These are phyloP conservation scores for Fusarium nelsonii DNA, from an alignment of 2,329 filamentous ascomycete genomes.

Conservation along the genomic window DNA sequence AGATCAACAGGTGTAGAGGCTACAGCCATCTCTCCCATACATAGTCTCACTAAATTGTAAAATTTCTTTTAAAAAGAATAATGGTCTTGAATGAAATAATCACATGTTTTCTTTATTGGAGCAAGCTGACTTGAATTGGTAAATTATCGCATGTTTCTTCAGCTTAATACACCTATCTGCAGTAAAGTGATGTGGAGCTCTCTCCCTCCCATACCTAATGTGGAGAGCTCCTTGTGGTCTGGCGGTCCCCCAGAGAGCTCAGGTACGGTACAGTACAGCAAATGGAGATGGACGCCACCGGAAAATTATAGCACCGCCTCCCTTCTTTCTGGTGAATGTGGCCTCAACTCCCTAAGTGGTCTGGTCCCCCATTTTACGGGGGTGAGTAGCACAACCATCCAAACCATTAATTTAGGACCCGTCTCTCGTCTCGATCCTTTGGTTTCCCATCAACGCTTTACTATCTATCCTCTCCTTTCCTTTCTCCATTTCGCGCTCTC, in stretches of 20 bases:
- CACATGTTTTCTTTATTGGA: slow-evolving; percentile 9
- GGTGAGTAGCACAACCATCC: slow-evolving; percentile 29
- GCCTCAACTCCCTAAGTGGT: slow-evolving; percentile 55
- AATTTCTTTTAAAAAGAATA: slow-evolving; percentile 30
- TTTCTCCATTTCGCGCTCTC: slow-evolving; percentile 33
- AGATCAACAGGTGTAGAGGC: slow-evolving; percentile 48
- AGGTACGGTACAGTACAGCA: no score
- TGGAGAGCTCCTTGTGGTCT: slow-evolving; percentile 13
- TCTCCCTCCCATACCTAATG: neutral
- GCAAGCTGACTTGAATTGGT: slow-evolving; percentile 10
- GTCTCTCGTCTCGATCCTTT: slow-evolving; percentile 41
- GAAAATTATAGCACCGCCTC: slow-evolving; percentile 53
- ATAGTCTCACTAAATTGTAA: slow-evolving; percentile 54
- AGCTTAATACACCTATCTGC: neutral
- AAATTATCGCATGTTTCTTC: slow-evolving; percentile 21
- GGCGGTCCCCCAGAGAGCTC: neutral
- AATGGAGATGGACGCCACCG: slow-evolving; percentile 35
- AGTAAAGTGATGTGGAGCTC: slow-evolving; percentile 22
- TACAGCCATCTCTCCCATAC: slow-evolving; percentile 48
- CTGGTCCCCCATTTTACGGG: slow-evolving; percentile 41
- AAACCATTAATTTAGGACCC: slow-evolving; percentile 46
- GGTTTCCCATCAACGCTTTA: slow-evolving; percentile 43
- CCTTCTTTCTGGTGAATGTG: slow-evolving; percentile 58
- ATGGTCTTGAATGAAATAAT: slow-evolving; percentile 9
- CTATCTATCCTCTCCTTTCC: slow-evolving; percentile 39